Evolutionary conservation across 148 eudicot species (phyloP), one percentile per base, ranked within the genome.

Genomic region (Diospyros kaki): DNA sequence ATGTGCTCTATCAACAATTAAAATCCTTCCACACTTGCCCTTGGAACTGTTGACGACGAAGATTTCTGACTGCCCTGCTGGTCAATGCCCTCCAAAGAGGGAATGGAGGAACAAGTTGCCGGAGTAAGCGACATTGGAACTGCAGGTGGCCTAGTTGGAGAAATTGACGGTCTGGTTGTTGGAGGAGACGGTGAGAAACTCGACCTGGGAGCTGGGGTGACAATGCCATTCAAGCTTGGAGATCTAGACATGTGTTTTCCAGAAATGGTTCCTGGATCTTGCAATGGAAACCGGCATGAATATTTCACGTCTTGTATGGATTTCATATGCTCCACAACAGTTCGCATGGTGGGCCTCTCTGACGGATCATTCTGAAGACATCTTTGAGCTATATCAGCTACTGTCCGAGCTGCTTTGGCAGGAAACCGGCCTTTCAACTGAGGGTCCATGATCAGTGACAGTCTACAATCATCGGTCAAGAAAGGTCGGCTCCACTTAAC

Each of bases 281-380:
- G 97, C 74, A 94, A 79, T 52, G 96, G 96, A 77, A 90, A 94
- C 71, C 86, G 77, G 68, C 88, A 92, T 1, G 94, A 82, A 68
- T 84, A 82, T 74, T 92, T 94, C 80, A 92, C 82, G 67, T 92
- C 96, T 78, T 90, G 98, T 58, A 94, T 82, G 66, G 83, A 63
- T 76, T 87, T 92, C 48, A 94, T 87, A 72, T 83, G 86, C 55
- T 92, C 90, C 39, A 79, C 82, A 2, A 92, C 69, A 7, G 81
- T 85, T 86, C 98, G 90, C 98, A 92, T 90, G 42, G 98, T 94
- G 65, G 98, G 97, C 78, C 98, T 85, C 69, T 90, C 97, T 6
- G 97, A 89, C 51, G 98, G 97, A 77, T 92, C 98, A 64, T 84
- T 89, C 62, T 85, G 98, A 55, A 95, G 97, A 71, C 98, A 92